Evolutionary conservation across 371 early-diverging fungal species (phyloP), one percentile per base, ranked within the genome.

Genomic region (Fennellomyces sp.): DNA sequence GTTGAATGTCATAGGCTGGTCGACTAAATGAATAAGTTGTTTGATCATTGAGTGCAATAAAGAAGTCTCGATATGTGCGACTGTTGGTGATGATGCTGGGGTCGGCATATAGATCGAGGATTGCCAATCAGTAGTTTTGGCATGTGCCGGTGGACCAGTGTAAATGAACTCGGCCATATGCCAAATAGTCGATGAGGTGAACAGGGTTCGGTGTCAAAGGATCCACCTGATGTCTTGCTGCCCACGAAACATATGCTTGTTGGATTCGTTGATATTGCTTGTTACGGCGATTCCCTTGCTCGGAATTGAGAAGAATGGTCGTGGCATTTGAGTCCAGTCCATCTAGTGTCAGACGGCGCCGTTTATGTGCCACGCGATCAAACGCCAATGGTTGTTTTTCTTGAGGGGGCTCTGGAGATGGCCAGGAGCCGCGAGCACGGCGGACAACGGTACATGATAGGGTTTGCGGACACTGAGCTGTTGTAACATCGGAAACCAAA

Each of bases 401-500:
- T 7, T 4, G 17, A 52, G 52, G 26, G 52, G 31, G 28, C 11
- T 11, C 13, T 33, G 39, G 26, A 23, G 23, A 3, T 42, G 21
- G 2, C 29, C 51, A 5, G 51, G 51, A 28, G 51, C 51, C 5
- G 53, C 33, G 26, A 53, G 31, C 5, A 53, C 61, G 28, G 28
- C 45, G 10, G 31, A 23, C 5, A 36, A 19, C 8, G 60, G 59
- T 11, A 60, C n/a, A 15, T 19, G 38, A 3, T 52, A 36, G 0
- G 61, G 58, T 0, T 42, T 41, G 3, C 23, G 21, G 7, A 10
- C 12, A 5, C 63, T 31, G 41, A 65, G 7, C 10, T 48, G 42
- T 21, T 31, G 17, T 0, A 57, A 27, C 10, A 49, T 21, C 15
- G 66, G 70, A 29, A 38, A 70, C 66, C 70, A 65, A 2, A 55